Evolutionary conservation across 129 eudicot genomes (phyloP), one percentile per base, ranked within the genome.

Genomic region (Lactuca saligna): DNA sequence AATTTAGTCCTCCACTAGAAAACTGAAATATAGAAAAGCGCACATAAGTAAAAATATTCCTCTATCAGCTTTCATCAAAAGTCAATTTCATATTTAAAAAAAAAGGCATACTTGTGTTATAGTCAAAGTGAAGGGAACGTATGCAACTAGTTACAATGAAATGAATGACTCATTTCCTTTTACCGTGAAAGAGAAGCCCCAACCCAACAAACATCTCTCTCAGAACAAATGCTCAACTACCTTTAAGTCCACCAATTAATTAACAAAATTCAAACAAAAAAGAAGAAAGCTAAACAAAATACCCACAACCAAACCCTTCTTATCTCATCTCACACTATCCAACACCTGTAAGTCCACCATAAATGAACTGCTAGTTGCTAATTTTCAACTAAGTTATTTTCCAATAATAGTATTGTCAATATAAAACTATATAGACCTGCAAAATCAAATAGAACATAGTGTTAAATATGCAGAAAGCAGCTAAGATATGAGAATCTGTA

Each of bases 121-220:
- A 33, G 90, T 72, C 81, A 92, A 77, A 10, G 98, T 92, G 88
- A 88, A 92, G 59, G 78, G 76, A 68, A 92, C 65, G 78, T 92
- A 92, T 63, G 91, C 85, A 58, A 91, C 89, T 63, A 92, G 87
- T 10, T 96, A 92, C 61, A 86, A 29, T 42, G 96, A 82, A 20
- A 20, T 20, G 20, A 20, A 20, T 20, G 20, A 20, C 20, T 20
- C 20, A 20, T 20, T 20, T 20, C 20, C 20, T 20, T 20, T 20
- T 0, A 20, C 20, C 1, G 20, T 20, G 20, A 35, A 35, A 35
- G 38, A 35, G 38, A 35, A 35, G 2, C 38, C 38, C 63, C 29
- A 84, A 78, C 76, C 80, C 90, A 57, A 83, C 60, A 31, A 81
- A 42, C 96, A 89, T 89, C 57, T 70, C 74, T 64, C 66, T 55